Conservation (phyloP, 768 basidiomycete genomes). For the Sarcomyxa edulis region DNA sequence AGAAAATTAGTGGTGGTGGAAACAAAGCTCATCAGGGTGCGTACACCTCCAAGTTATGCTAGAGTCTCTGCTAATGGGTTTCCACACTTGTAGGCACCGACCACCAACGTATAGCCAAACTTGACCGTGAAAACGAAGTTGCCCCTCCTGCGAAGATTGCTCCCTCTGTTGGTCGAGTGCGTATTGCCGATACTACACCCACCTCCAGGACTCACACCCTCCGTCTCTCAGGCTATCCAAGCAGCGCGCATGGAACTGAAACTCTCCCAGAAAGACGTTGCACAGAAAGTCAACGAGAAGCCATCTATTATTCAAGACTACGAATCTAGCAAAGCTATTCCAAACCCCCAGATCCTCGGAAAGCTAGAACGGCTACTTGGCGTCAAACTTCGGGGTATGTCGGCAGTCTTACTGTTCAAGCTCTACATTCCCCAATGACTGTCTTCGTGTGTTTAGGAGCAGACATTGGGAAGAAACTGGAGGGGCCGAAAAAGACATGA, state of each 20-base stretch:
- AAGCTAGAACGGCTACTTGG: conserved; percentile 86
- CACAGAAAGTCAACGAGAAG: conserved; percentile 92
- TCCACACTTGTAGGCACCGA: conserved; percentile 61
- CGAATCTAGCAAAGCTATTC: conserved; percentile 83
- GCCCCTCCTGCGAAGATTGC: conserved; percentile 83
- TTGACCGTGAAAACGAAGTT: conserved; percentile 93
- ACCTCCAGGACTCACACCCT: conserved; percentile 9
- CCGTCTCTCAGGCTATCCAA: conserved; percentile 63
- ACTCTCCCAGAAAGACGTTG: conserved; percentile 88
- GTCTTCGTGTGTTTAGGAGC: conserved; percentile 36
- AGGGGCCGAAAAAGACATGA: conserved; percentile 69
- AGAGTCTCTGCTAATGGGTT: not conserved
- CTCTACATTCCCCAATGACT: no score
- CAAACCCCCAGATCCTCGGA: conserved; percentile 77
- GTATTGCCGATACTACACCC: conserved; percentile 15
- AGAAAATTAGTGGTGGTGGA: conserved; percentile 59
- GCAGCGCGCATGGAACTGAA: conserved; percentile 71
- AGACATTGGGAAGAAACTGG: conserved; percentile 86
- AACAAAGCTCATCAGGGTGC: conserved; percentile 79
- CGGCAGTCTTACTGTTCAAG: conserved; percentile 6
- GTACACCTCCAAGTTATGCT: conserved; percentile 13
- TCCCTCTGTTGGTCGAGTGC: conserved; percentile 67
- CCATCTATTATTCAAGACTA: conserved; percentile 85
- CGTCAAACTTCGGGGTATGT: conserved; percentile 84
- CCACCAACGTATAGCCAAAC: conserved; percentile 89